phyloP scores from a whole-genome alignment of 2,329 filamentous ascomycete genomes.

The Ramularia collo-cygni region DNA sequence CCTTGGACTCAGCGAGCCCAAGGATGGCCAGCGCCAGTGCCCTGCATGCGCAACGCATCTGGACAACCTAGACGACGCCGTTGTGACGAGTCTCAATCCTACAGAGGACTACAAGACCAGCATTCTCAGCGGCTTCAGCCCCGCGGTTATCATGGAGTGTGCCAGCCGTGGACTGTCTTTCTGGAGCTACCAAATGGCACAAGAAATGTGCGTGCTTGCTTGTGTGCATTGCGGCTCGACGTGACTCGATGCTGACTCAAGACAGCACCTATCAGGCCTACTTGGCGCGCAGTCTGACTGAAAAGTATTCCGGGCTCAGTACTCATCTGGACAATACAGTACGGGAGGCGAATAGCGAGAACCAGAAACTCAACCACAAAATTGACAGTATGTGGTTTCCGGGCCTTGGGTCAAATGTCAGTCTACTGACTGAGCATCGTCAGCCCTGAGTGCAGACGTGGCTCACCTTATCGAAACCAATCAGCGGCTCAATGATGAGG shows the following conservation, averaged over 20 bases:
- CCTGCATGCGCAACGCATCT: slow-evolving; percentile 69
- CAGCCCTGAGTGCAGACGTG: slow-evolving; percentile 10
- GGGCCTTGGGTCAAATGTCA: no score
- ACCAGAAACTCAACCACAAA: slow-evolving; percentile 58
- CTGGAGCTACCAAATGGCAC: slow-evolving; percentile 78
- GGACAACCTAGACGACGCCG: slow-evolving; percentile 65
- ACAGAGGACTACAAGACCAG: slow-evolving; percentile 87
- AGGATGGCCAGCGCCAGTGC: slow-evolving; percentile 53
- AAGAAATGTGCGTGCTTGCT: slow-evolving; percentile 72
- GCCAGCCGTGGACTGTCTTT: slow-evolving; percentile 72
- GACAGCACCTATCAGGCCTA: slow-evolving; percentile 69
- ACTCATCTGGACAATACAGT: slow-evolving; percentile 65
- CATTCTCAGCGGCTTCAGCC: slow-evolving; percentile 73
- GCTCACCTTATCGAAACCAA: slow-evolving; percentile 4
- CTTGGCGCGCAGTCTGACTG: slow-evolving; percentile 61
- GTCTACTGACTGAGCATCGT: background rate
- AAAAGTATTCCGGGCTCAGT: slow-evolving; percentile 62
- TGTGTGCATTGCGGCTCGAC: background rate
- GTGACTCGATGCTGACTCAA: slow-evolving; percentile 13
- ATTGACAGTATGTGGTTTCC: slow-evolving; percentile 47
- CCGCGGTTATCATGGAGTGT: slow-evolving; percentile 78
- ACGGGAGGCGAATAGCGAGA: slow-evolving; percentile 67
- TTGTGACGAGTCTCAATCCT: slow-evolving; percentile 64
- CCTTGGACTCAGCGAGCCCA: slow-evolving; percentile 52
- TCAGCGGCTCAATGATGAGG: slow-evolving; percentile 5